Evolutionary conservation across 2,329 filamentous ascomycete genomes (phyloP).

Genomic region (Phyllosticta paracitricarpa): DNA sequence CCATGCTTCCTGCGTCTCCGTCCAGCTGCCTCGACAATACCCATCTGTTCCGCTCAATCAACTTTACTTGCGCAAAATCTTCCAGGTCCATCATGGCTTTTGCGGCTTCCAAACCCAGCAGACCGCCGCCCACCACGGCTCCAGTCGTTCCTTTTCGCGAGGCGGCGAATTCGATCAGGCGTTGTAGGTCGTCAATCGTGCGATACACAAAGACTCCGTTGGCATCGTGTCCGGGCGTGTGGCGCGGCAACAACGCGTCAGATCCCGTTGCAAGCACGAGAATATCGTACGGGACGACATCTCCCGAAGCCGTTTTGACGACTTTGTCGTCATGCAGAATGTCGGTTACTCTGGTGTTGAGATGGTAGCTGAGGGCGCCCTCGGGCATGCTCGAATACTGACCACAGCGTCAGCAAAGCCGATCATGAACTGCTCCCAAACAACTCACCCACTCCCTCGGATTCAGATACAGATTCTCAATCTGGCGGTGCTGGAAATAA

Average conservation of each 20-base stretch:
- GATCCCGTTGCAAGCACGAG: slow-evolving; percentile 81
- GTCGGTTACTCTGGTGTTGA: slow-evolving; percentile 64
- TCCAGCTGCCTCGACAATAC: slow-evolving; percentile 76
- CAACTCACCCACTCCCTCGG: slow-evolving; percentile 64
- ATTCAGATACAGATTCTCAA: slow-evolving; percentile 83
- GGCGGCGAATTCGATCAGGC: slow-evolving; percentile 63
- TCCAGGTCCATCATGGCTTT: slow-evolving; percentile 86
- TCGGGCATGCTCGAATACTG: slow-evolving; percentile 59
- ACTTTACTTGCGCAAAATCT: slow-evolving; percentile 60
- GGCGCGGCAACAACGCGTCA: slow-evolving; percentile 62
- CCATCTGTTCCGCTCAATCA: slow-evolving; percentile 77
- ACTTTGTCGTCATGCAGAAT: slow-evolving; percentile 55
- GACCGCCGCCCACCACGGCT: slow-evolving; percentile 71
- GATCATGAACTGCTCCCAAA: background rate
- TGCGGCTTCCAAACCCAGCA: slow-evolving; percentile 79
- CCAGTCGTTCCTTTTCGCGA: slow-evolving; percentile 58
- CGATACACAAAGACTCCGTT: slow-evolving; percentile 83
- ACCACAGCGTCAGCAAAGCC: slow-evolving; percentile 5
- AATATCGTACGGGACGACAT: slow-evolving; percentile 63
- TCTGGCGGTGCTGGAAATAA: slow-evolving; percentile 77
- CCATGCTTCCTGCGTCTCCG: slow-evolving; percentile 67
- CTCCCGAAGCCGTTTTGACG: slow-evolving; percentile 61
- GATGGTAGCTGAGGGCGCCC: slow-evolving; percentile 60
- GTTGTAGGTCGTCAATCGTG: slow-evolving; percentile 71
- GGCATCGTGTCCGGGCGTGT: slow-evolving; percentile 69